Evolutionary conservation across 768 basidiomycete genomes (phyloP).

Genomic region (Rhizopogon vulgaris): DNA sequence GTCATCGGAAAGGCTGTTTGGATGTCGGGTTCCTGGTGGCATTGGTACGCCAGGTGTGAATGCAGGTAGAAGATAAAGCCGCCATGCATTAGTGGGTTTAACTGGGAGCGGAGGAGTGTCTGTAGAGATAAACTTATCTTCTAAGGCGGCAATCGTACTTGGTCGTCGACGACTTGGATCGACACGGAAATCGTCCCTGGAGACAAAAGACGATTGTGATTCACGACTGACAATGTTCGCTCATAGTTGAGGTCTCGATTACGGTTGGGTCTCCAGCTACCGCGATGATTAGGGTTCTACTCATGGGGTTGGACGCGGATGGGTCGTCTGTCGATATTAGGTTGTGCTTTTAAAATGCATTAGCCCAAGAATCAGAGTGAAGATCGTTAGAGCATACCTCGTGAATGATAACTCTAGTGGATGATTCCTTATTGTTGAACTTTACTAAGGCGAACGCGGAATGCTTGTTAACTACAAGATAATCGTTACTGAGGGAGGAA

Average conservation of each 20-base stretch:
- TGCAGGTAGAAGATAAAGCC: conserved; percentile 23
- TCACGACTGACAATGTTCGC: conserved; percentile 21
- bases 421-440: conserved; percentile 56
- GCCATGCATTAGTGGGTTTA: conserved; percentile 27
- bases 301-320: conserved; percentile 76
- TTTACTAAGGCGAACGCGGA: conserved; percentile 78
- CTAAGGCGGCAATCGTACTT: conserved; percentile 4
- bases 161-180: conserved; percentile 10
- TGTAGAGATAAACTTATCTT: conserved; percentile 9
- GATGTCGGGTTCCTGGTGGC: conserved; percentile 24
- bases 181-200: conserved; percentile 5
- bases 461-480: conserved; percentile 45
- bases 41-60: conserved; percentile 10
- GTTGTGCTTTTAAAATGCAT: conserved; percentile 47
- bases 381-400: conserved; percentile 38
- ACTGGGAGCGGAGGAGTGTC: conserved; percentile 18
- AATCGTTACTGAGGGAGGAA: not conserved
- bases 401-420: conserved; percentile 57
- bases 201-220: conserved; percentile 14
- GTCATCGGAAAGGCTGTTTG: conserved; percentile 15
- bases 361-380: conserved; percentile 1
- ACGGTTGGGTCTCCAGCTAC: conserved; percentile 27
- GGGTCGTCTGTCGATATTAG: conserved; percentile 60
- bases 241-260: conserved; percentile 37
- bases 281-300: conserved; percentile 48